Evolutionary conservation across 2,329 filamentous ascomycete genomes (phyloP), one percentile per base, ranked within the genome.

Genomic region (Alternaria panax): DNA sequence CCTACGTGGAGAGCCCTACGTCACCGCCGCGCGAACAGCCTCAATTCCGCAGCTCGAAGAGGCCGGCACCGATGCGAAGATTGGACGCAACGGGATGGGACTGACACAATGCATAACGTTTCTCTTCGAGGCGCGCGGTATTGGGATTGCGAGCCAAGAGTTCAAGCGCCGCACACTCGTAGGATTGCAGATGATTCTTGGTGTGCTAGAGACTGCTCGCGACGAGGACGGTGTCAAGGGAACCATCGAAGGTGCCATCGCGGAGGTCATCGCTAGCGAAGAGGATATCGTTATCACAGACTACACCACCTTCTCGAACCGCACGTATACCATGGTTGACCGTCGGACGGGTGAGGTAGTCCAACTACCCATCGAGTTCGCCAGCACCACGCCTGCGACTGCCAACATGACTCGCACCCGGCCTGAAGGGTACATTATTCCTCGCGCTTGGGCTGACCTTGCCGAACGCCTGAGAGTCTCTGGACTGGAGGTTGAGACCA

Each of bases 31-130:
- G 5, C 63, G 62, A n/a, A 60, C 67, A 18, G 66, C 60, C 2
- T 65, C 70, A 0, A 67, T 74, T 8, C 61, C n/a, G n/a, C n/a
- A 61, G 0, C 63, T 77, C 14, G 59, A 72, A 9, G 77, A 78
- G 62, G 76, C 76, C 3, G 75, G 71, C 5, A 77, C 70, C 5
- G 74, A 77, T 47, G 74, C 73, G 4, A 78, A 75, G 46, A 78
- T 77, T 36, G 76, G 75, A 1, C 70, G 76, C 20, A 78, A 79
- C 38, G 71, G 72, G 14, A 76, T 78, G 71, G 77, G 75, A 2
- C 62, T 78, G 7, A 74, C 71, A 1, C 77, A 79, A 53, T 70
- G 68, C 14, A 58, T 78, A 2, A 74, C 73, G 0, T 77, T 78
- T 46, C 68, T 79, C 6, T 75, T 73, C 48, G 76, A 79, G 56